Percentiles rank a stretch among this genome's conserved stretches.
Conservation (phyloP, 202 grass and related monocot genomes). For the Eragrostis tef region DNA sequence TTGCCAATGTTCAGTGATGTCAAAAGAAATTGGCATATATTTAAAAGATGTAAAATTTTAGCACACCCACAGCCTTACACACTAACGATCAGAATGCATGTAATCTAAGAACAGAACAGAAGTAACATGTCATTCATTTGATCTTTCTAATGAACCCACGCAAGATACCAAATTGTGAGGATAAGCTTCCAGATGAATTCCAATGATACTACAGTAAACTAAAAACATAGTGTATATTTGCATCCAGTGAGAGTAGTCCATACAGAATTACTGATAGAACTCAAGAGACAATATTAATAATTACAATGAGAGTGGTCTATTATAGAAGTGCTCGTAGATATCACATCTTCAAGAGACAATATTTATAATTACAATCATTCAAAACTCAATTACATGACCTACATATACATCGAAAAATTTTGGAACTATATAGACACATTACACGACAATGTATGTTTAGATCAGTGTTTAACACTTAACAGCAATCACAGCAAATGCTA, state of each 20-base stretch:
- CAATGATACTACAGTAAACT: slow-evolving; percentile 3
- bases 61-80: not conserved
- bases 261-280: not conserved
- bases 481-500: slow-evolving; percentile 3
- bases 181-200: slow-evolving; percentile 12
- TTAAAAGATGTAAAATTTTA: slow-evolving; percentile 25
- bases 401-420: not conserved
- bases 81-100: slow-evolving; percentile 28
- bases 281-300: slow-evolving; percentile 23
- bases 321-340: not conserved
- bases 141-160: slow-evolving; percentile 30
- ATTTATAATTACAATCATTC: slow-evolving; percentile 5
- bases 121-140: slow-evolving; percentile 25
- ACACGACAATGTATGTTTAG: not conserved
- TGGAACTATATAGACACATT: slow-evolving; percentile 4
- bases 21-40: not conserved
- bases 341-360: not conserved
- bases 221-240: not conserved
- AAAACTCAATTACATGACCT: not conserved
- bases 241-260: not conserved
- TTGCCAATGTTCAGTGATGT: not conserved
- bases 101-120: slow-evolving; percentile 7
- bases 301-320: not conserved
- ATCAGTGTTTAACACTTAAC: not conserved
- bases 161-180: not conserved